phyloP scores from a whole-genome alignment of 2,329 filamentous ascomycete genomes.

The Aspergillus costaricaensis region DNA sequence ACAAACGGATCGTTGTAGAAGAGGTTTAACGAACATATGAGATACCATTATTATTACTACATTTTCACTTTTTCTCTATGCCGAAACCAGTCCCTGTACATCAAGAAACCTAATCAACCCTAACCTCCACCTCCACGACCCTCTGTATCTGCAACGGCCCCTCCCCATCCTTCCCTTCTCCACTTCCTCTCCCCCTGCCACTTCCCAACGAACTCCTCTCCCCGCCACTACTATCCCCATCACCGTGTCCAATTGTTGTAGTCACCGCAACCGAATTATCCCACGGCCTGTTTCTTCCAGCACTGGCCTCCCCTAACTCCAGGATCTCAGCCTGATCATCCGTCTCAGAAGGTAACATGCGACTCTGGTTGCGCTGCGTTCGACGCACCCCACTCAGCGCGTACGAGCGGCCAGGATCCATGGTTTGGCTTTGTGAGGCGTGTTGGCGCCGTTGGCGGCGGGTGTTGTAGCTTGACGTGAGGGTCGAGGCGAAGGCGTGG shows the following conservation, averaged over 20 bases:
- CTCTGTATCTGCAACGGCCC: conserved; percentile 1
- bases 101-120: background rate
- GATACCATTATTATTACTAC: no score
- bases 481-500: conserved; percentile 22
- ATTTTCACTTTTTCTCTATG: no score
- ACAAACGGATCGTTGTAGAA: no score
- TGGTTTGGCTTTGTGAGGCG: background rate
- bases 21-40: no score
- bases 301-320: background rate
- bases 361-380: conserved; percentile 2
- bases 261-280: background rate
- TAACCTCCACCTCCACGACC: conserved; percentile 7
- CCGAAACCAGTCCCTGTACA: no score
- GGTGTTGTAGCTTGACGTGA: conserved; percentile 18
- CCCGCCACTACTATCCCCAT: background rate
- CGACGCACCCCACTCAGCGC: background rate
- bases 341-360: background rate
- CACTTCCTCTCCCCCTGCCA: background rate
- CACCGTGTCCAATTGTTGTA: background rate
- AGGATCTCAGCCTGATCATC: conserved; percentile 3
- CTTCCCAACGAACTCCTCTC: background rate
- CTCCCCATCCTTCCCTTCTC: background rate
- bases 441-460: conserved; percentile 8
- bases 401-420: background rate
- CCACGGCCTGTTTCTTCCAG: background rate